Percentiles rank a stretch among this genome's conserved stretches.
Conservation (phyloP, 768 basidiomycete species). For the Hemileccinum rubropunctum region DNA sequence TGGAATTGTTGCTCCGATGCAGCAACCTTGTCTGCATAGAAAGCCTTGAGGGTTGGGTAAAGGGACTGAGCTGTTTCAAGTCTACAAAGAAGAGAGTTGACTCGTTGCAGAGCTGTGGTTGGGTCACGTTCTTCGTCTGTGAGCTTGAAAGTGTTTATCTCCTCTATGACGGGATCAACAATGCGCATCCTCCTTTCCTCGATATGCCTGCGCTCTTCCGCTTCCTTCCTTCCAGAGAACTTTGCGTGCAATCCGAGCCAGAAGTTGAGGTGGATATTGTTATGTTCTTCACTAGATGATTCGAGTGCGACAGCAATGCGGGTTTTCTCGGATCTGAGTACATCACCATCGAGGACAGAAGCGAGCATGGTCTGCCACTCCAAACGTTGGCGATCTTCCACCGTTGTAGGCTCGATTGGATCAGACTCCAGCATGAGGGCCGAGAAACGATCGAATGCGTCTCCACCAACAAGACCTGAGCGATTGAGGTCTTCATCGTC, state of each 20-base stretch:
- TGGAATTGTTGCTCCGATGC: conserved; percentile 67
- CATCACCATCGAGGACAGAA: conserved; percentile 91
- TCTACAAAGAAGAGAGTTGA: conserved; percentile 64
- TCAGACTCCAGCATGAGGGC: conserved; percentile 59
- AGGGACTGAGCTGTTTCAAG: conserved; percentile 83
- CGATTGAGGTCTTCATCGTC: conserved; percentile 69
- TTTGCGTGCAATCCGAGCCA: conserved; percentile 93
- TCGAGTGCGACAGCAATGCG: conserved; percentile 82
- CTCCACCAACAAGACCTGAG: conserved; percentile 40
- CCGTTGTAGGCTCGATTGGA: conserved; percentile 61
- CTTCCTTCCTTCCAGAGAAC: conserved; percentile 73
- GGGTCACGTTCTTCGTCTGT: conserved; percentile 34
- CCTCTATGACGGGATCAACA: conserved; percentile 82
- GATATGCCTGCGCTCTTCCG: conserved; percentile 76
- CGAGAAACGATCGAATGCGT: conserved; percentile 50
- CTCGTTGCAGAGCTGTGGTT: conserved; percentile 54
- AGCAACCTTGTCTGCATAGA: conserved; percentile 74
- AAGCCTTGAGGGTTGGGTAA: conserved; percentile 80
- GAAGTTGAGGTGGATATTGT: conserved; percentile 62
- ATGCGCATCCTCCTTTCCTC: conserved; percentile 81
- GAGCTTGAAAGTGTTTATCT: conserved; percentile 76
- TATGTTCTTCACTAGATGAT: conserved; percentile 65
- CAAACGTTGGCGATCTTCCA: conserved; percentile 75
- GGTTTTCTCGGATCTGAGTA: conserved; percentile 92
- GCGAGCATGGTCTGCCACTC: conserved; percentile 97